Conservation (phyloP, 2,329 filamentous ascomycete species). For the Aspergillus aculeatus region DNA sequence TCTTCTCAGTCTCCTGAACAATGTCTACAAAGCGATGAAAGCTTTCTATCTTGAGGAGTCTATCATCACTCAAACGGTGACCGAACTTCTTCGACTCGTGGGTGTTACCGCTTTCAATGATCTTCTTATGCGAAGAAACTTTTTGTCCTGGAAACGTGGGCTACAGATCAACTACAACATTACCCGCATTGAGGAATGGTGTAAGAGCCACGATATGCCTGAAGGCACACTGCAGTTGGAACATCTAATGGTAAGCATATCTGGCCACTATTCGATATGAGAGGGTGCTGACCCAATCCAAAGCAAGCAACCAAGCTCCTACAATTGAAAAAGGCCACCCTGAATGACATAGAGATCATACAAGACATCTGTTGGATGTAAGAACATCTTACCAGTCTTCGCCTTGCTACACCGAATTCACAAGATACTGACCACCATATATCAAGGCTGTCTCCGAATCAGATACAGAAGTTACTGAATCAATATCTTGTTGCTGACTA, state of each 20-base stretch:
- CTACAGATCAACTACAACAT: constrained; percentile 99
- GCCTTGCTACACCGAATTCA: neutral
- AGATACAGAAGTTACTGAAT: constrained; percentile 98
- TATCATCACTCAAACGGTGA: constrained; percentile 93
- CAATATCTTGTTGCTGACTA: constrained; percentile 99
- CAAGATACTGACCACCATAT: constrained; percentile 11
- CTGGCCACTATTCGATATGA: neutral
- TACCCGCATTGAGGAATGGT: constrained; percentile 98
- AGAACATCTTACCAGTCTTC: constrained; percentile 44
- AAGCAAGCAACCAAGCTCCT: constrained; percentile 97
- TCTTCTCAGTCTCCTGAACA: constrained; percentile 89
- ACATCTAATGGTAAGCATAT: constrained; percentile 78
- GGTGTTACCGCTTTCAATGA: constrained; percentile 99
- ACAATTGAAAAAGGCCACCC: constrained; percentile 96
- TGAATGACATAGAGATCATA: constrained; percentile 99
- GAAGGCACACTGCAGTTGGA: constrained; percentile 96
- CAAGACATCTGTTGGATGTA: constrained; percentile 99
- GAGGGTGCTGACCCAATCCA: constrained; percentile 17
- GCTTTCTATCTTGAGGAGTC: constrained; percentile 95
- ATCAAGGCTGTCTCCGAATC: constrained; percentile 86
- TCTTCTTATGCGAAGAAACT: constrained; percentile 94
- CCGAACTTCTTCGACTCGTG: constrained; percentile 86
- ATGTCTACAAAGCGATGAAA: constrained; percentile 98
- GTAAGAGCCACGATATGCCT: constrained; percentile 99
- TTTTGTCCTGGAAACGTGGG: constrained; percentile 98